Evolutionary conservation across 2,329 filamentous ascomycete species (phyloP).

Genomic region (Paramyrothecium sp.): DNA sequence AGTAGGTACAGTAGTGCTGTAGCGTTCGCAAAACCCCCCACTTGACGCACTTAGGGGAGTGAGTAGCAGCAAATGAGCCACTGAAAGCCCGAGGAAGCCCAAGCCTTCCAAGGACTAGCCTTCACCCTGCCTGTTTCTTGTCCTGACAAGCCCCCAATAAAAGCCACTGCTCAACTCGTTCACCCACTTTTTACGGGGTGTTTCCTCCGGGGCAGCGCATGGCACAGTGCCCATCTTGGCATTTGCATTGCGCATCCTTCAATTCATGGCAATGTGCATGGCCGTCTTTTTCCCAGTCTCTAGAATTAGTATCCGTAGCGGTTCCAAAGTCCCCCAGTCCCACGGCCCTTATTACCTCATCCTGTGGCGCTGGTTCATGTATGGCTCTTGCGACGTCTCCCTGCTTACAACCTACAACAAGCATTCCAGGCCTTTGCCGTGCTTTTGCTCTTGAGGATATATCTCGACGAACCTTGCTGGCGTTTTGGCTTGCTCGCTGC

Average conservation of each 20-base stretch:
- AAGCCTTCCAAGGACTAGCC: neutral
- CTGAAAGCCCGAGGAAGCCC: neutral
- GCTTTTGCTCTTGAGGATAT: too few species aligned
- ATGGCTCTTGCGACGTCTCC: neutral
- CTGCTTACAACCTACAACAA: neutral
- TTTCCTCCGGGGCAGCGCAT: slow-evolving; percentile 10
- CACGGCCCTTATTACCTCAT: neutral
- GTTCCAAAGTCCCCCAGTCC: too few species aligned
- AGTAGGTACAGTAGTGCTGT: too few species aligned
- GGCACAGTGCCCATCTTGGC: neutral
- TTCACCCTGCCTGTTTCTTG: neutral
- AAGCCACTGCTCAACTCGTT: neutral
- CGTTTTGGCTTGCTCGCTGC: too few species aligned
- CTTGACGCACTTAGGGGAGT: neutral
- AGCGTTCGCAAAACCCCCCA: neutral
- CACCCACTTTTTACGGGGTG: slow-evolving; percentile 18
- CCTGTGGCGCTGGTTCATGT: neutral
- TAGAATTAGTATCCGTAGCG: too few species aligned
- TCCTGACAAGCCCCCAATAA: slow-evolving; percentile 4
- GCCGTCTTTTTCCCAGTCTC: neutral
- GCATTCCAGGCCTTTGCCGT: too few species aligned
- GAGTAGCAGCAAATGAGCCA: neutral
- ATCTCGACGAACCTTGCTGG: too few species aligned
- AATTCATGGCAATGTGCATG: neutral
- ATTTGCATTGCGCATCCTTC: neutral